Evolutionary conservation across 164 flowering plant genomes (phyloP).

Genomic region (Magnolia officinalis): DNA sequence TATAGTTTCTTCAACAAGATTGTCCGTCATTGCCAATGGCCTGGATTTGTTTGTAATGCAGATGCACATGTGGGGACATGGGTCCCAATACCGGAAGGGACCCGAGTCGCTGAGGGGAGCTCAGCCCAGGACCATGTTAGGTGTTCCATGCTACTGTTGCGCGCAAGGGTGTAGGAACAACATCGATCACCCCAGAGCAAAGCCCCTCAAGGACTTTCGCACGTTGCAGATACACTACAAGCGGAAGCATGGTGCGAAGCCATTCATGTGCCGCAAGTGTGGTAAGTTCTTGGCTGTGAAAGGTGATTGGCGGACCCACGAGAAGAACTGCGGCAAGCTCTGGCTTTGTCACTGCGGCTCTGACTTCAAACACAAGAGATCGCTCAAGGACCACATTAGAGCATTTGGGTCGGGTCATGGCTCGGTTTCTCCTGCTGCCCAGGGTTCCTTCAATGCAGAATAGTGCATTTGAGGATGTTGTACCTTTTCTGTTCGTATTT

Average conservation of each 20-base stretch:
- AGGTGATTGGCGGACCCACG: constrained; percentile 78
- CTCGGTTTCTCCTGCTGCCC: constrained; percentile 7
- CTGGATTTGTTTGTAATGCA: constrained; percentile 5
- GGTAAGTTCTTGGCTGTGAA: constrained; percentile 62
- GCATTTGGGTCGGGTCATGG: constrained; percentile 57
- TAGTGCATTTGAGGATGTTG: constrained; percentile 12
- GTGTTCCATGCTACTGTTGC: constrained; percentile 70
- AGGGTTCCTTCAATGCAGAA: background rate
- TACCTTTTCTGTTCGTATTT: too few species aligned
- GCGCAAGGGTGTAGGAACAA: constrained; percentile 60
- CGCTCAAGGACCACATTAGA: constrained; percentile 60
- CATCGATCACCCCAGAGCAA: constrained; percentile 49
- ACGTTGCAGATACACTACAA: constrained; percentile 70
- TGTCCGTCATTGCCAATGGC: background rate
- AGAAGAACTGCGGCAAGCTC: constrained; percentile 71
- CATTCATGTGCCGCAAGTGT: constrained; percentile 54
- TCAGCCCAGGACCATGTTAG: constrained; percentile 45
- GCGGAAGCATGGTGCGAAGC: constrained; percentile 64
- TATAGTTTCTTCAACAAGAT: background rate
- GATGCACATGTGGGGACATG: constrained; percentile 93
- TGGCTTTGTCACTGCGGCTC: constrained; percentile 74
- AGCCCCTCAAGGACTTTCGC: constrained; percentile 60
- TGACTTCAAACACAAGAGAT: constrained; percentile 73
- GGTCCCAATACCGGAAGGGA: constrained; percentile 65
- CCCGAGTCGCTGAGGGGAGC: constrained; percentile 56